Evolutionary conservation across 2,329 filamentous ascomycete genomes (phyloP).

Genomic region (Pseudofabraea citricarpa): DNA sequence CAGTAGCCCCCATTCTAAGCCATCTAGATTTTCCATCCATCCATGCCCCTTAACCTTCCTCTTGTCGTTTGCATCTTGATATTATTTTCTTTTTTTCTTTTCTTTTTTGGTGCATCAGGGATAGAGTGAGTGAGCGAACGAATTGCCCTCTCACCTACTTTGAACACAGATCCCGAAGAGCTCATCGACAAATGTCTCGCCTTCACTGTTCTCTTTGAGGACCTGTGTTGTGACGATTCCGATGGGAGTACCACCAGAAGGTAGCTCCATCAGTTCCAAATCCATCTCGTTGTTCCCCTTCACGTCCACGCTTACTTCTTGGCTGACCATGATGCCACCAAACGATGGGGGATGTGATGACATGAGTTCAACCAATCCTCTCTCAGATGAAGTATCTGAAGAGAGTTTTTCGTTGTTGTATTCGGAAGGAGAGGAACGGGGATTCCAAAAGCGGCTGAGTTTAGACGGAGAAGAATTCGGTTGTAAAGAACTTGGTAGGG

Average conservation of each 20-base stretch:
- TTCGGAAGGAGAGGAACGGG: neutral
- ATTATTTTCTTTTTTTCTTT: too few species aligned
- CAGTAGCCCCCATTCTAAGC: too few species aligned
- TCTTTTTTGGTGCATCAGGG: too few species aligned
- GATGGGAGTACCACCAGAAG: neutral
- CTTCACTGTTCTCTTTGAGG: neutral
- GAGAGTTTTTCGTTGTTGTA: conserved; percentile 7
- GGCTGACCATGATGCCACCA: conserved; percentile 58
- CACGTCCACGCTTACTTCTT: conserved; percentile 55
- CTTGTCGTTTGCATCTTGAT: too few species aligned
- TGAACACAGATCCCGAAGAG: conserved; percentile 1
- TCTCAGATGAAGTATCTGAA: conserved; percentile 12
- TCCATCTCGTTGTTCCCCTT: neutral
- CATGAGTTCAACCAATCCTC: conserved; percentile 10
- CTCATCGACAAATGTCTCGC: neutral
- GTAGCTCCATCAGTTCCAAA: neutral
- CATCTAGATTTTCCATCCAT: too few species aligned
- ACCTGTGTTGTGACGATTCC: neutral
- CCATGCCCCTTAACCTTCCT: too few species aligned
- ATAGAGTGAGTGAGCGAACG: too few species aligned
- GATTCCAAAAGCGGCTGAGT: conserved; percentile 9
- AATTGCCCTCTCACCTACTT: neutral
- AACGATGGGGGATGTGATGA: conserved; percentile 23
- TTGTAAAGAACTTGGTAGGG: neutral
- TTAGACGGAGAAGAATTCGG: conserved; percentile 5